A percentile compares a stretch with the other conserved stretches of the same genome.
Conservation (phyloP, 768 basidiomycete genomes). For the Inosperma sp. region DNA sequence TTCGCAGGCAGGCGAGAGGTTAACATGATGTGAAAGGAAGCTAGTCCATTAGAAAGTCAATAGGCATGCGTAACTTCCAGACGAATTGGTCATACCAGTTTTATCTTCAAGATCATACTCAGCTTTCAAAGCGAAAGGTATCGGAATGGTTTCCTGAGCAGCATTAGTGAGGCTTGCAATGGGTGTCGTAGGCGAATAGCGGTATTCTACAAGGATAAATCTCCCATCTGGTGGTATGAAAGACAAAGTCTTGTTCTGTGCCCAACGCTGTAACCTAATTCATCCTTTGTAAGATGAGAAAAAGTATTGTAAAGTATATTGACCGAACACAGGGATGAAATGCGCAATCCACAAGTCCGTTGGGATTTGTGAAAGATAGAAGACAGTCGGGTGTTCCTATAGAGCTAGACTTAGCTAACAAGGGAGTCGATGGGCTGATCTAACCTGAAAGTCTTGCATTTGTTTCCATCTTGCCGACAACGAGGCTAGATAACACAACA, state of each 20-base stretch:
- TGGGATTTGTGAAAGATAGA: constrained; percentile 70
- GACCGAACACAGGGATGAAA: constrained; percentile 94
- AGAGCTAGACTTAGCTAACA: constrained; percentile 5
- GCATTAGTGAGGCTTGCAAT: constrained; percentile 24
- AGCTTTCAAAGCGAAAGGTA: constrained; percentile 49
- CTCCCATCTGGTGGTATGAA: constrained; percentile 93
- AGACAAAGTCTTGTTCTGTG: constrained; percentile 69
- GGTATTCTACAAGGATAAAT: constrained; percentile 82
- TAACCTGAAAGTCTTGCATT: constrained; percentile 75
- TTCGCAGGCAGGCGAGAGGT: constrained; percentile 60
- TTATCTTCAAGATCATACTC: constrained; percentile 41
- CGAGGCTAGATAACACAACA: constrained; percentile 56
- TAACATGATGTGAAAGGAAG: constrained; percentile 56
- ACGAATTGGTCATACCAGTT: constrained; percentile 31
- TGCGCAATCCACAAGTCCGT: constrained; percentile 68
- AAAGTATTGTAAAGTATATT: constrained; percentile 18
- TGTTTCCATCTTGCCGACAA: constrained; percentile 74
- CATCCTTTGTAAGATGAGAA: constrained; percentile 5
- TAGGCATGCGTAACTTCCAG: neutral
- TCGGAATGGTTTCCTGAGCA: constrained; percentile 40
- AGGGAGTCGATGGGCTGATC: constrained; percentile 8
- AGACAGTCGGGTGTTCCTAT: constrained; percentile 86
- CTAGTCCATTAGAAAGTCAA: constrained; percentile 27
- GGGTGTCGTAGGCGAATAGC: constrained; percentile 47
- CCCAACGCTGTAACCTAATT: constrained; percentile 75